Percentiles rank a stretch among this genome's conserved stretches.
phyloP scores from a whole-genome alignment of 2,329 filamentous ascomycete species.

The Fusarium sp. region DNA sequence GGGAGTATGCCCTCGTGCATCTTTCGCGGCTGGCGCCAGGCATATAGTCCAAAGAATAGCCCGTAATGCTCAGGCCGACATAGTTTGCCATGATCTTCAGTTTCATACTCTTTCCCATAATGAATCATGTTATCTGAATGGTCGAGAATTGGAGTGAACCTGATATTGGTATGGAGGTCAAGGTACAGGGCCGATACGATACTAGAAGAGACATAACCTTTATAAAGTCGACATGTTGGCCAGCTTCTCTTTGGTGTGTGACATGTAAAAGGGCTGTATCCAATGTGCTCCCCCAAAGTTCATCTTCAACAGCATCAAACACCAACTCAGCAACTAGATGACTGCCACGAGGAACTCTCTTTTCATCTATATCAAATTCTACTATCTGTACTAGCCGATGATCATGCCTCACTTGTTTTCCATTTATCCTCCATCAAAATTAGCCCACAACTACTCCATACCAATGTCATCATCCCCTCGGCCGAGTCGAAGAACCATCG shows the following conservation, averaged over 20 bases:
- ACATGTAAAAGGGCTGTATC: neutral
- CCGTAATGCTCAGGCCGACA: fast-evolving
- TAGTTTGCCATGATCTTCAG: no score
- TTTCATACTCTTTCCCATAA: neutral
- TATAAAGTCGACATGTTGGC: fast-evolving
- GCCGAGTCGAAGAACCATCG: neutral
- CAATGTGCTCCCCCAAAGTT: neutral
- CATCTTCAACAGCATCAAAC: neutral
- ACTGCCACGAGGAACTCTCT: neutral
- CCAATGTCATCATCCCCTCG: neutral
- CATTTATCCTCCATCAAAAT: neutral
- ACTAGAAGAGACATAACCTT: fast-evolving
- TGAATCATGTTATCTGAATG: neutral
- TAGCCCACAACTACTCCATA: neutral
- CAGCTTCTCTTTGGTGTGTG: fast-evolving
- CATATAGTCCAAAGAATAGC: no score
- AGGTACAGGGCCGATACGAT: neutral
- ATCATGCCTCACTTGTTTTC: neutral
- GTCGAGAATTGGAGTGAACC: no score
- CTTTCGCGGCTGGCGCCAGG: no score
- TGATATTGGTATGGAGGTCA: neutral
- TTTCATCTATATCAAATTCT: neutral
- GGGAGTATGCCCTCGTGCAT: no score
- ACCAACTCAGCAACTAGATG: neutral
- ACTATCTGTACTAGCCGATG: neutral